Conservation (phyloP, 306 rosid species). For the Hippophae tibetana region DNA sequence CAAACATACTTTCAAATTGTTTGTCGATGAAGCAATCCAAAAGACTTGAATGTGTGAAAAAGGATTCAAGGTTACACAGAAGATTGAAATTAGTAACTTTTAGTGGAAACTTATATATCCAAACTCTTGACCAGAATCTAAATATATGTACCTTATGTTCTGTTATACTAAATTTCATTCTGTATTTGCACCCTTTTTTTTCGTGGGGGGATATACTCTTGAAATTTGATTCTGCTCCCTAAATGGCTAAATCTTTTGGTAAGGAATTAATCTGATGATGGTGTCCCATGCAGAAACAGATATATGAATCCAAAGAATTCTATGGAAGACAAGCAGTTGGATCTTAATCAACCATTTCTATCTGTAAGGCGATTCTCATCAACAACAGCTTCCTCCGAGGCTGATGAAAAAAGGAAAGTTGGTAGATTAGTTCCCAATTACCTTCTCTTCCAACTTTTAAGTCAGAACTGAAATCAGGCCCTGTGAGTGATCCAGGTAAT, state of each 20-base stretch:
- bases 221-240: too few relatives aligned
- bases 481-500: slow-evolving; percentile 59
- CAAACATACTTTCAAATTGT: too few relatives aligned
- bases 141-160: too few relatives aligned
- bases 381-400: slow-evolving; percentile 26
- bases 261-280: slow-evolving; percentile 13
- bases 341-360: slow-evolving; percentile 71
- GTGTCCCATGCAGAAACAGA: slow-evolving; percentile 25
- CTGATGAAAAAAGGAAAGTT: slow-evolving; percentile 28
- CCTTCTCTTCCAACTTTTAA: slow-evolving; percentile 49
- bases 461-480: slow-evolving; percentile 78
- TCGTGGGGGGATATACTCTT: too few relatives aligned
- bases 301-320: slow-evolving; percentile 31
- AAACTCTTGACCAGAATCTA: too few relatives aligned
- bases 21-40: too few relatives aligned
- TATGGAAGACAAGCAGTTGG: slow-evolving; percentile 78
- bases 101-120: too few relatives aligned
- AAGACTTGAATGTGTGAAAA: too few relatives aligned
- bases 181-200: too few relatives aligned
- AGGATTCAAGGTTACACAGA: too few relatives aligned
- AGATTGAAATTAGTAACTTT: too few relatives aligned
- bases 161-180: too few relatives aligned
- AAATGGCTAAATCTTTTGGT: neutral
- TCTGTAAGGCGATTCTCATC: slow-evolving; percentile 75
- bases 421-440: slow-evolving; percentile 34